Base-by-base conservation (phyloP, 2,329 filamentous ascomycete genomes). In the Trichophyton benhamiae region DNA sequence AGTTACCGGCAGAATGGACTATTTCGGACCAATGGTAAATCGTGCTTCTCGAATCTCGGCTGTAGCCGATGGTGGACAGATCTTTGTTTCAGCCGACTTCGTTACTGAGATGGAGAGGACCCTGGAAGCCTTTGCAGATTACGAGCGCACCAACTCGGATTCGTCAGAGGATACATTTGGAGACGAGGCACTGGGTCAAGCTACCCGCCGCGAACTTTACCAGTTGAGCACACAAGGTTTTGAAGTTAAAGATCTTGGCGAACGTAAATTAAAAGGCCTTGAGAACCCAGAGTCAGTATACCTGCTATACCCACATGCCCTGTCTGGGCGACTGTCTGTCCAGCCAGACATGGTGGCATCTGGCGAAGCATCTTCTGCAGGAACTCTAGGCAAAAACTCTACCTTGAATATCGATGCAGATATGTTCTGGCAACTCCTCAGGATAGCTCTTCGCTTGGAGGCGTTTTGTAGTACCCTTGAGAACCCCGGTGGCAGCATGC, bases 1-100 rank as follows among this genome's bases (percentile, higher is more conserved):
- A 0, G 91, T 99, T 58, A 99, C 94, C 1, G 87, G 91, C 62
- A 90, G 94, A 65, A 99, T 99, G 94, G 94, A 99, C 70, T 99
- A 99, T 76, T 99, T 97, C 72, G 94, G 94, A 0, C 94, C 94
- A 13, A 99, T 99, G 91, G 94, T 99, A 69, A 99, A 99, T 76
- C 91, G 95, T 70, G 90, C 94, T 0, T 88, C 94, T 15, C 88
- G 94, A 76, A 95, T 99, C 66, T 94, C 90, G 5, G 87, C 89
- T 22, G 91, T 96, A 49, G 94, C 94, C 41, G 94, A 99, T 72
- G 94, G 94, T 64, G 94, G 94, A 0, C 92, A 99, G 72, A 96
- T 97, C 66, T 94, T 92, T 0, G 94, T 97, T 1, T 96, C 91
- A 0, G 91, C 91, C 1, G 94, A 99, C 73, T 97, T 97, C 75